These are phyloP conservation scores for Phaseolus lunatus DNA, from an alignment of 306 rosid species.

Conservation along the genomic window DNA sequence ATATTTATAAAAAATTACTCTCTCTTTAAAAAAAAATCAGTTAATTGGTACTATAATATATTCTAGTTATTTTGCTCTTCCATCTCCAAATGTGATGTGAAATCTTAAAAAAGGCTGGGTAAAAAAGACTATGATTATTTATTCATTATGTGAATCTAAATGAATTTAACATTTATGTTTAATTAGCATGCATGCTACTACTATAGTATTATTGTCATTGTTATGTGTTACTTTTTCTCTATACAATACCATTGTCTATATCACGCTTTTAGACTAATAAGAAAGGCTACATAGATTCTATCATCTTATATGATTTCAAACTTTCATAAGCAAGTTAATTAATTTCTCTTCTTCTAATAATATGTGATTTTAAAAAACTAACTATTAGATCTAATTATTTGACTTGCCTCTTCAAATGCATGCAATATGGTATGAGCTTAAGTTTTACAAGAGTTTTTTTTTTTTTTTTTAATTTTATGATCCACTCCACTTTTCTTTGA, in stretches of 20 bases:
- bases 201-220: neutral
- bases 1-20: too few species aligned
- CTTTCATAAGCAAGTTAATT: too few species aligned
- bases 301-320: neutral
- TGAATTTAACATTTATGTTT: neutral
- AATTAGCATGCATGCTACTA: neutral
- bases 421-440: neutral
- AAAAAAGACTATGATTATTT: neutral
- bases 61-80: neutral
- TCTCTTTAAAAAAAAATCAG: too few species aligned
- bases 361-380: too few species aligned
- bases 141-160: neutral
- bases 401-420: neutral
- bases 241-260: neutral
- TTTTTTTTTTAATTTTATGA: neutral
- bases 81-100: neutral
- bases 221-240: neutral
- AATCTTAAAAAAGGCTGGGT: neutral
- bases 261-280: slow-evolving; percentile 7
- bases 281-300: slow-evolving; percentile 3
- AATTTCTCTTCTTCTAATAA: too few species aligned
- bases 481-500: neutral
- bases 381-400: too few species aligned
- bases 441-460: neutral
- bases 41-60: too few species aligned